Evolutionary conservation across 768 basidiomycete species (phyloP), one percentile per base, ranked within the genome.

Genomic region (Tubosaeta sp.): DNA sequence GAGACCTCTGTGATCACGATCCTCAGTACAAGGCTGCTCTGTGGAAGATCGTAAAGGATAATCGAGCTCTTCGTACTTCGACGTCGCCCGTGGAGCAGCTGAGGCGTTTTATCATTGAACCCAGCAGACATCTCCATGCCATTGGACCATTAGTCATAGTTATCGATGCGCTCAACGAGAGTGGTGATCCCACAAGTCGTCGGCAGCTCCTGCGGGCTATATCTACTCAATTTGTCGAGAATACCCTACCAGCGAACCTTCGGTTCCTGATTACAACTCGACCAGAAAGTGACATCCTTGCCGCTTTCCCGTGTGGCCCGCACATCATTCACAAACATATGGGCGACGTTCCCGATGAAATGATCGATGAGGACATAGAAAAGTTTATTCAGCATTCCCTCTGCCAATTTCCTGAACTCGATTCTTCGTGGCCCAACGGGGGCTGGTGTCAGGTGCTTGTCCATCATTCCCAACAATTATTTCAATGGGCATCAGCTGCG

Each of bases 71-170:
- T 31, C 58, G 44, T 2, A 34, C 22, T 8, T 50, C 38, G 4
- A 50, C n/a, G 6, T 12, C 42, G 39, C 34, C 46, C 12, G 34
- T 19, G 11, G 44, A 26, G 8, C 66, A 67, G 27, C 54, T 68
- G 16, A 48, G 48, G 25, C 33, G 53, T 11, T 50, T 67, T 22
- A 58, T 68, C 34, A 25, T 68, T 6, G 32, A 27, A n/a, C 64
- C 66, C 11, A 46, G 52, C 6, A n/a, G 27, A n/a, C 37, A 43
- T 11, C 29, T 65, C 33, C 51, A 52, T 14, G 48, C 51, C 14
- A 25, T 59, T 33, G 62, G 64, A 4, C 68, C 67, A 11, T 52
- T 69, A 4, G 48, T 68, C 4, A 51, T 68, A 19, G 54, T 71
- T 43, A 60, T 69, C 17, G 69, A 71, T 22, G 22, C 22, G 22